A percentile compares a stretch with the other conserved stretches of the same genome.
These are phyloP conservation scores for Sherardia arvensis DNA, from an alignment of 257 asterid genomes.

Conservation along the genomic window DNA sequence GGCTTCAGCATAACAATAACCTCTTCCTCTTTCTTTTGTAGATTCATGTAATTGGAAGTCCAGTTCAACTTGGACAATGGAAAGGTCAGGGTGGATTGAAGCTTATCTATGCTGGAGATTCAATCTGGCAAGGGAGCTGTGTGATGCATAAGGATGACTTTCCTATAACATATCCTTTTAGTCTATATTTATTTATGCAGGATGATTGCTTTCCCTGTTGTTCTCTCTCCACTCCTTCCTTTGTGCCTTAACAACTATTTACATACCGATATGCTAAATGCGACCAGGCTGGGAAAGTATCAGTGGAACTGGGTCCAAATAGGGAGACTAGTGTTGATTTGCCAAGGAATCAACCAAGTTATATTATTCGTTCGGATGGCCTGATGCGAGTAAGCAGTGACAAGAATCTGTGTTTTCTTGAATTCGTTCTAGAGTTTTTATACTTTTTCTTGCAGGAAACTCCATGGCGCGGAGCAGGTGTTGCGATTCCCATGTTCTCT, in stretches of 20 bases:
- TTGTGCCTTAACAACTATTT: slow-evolving; percentile 42
- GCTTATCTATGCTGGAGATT: slow-evolving; percentile 68
- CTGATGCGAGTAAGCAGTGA: slow-evolving; percentile 73
- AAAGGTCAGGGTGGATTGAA: slow-evolving; percentile 53
- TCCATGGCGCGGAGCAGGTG: slow-evolving; percentile 98
- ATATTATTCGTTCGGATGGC: slow-evolving; percentile 73
- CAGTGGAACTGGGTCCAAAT: slow-evolving; percentile 65
- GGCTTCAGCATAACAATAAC: neutral
- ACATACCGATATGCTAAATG: slow-evolving; percentile 83
- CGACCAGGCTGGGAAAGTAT: slow-evolving; percentile 32
- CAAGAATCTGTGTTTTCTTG: slow-evolving; percentile 3
- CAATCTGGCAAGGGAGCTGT: slow-evolving; percentile 72
- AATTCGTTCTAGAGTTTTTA: neutral
- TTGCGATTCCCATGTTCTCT: slow-evolving; percentile 93
- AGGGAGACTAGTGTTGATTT: slow-evolving; percentile 58
- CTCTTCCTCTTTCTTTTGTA: slow-evolving; percentile 19
- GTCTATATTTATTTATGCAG: slow-evolving; percentile 5
- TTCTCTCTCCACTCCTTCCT: slow-evolving; percentile 5
- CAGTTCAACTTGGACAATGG: slow-evolving; percentile 73
- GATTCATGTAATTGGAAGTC: slow-evolving; percentile 77
- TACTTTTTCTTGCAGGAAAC: slow-evolving; percentile 43
- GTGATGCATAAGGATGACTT: slow-evolving; percentile 62
- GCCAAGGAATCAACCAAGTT: slow-evolving; percentile 51
- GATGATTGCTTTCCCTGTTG: slow-evolving; percentile 5
- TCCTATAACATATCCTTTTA: slow-evolving; percentile 87